Percentiles rank a stretch among this genome's conserved stretches.
phyloP scores from a whole-genome alignment of 495 filamentous ascomycete species.

The Penicillium cataractarum region DNA sequence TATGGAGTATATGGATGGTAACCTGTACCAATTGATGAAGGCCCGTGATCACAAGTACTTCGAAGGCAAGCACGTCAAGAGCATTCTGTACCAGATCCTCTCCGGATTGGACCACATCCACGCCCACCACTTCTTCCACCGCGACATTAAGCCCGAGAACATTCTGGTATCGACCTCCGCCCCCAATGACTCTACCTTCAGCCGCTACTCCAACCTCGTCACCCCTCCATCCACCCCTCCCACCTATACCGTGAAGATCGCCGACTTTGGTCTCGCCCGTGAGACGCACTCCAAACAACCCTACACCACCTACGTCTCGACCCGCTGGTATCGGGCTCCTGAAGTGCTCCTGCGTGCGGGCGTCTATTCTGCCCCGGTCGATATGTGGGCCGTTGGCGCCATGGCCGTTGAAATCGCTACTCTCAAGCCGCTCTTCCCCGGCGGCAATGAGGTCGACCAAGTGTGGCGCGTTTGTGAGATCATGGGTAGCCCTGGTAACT shows the following conservation, averaged over 20 bases:
- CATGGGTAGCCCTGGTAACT: constrained; percentile 98
- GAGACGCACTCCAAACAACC: constrained; percentile 95
- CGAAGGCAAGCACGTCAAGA: constrained; percentile 92
- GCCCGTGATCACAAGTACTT: constrained; percentile 91
- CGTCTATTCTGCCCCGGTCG: constrained; percentile 96
- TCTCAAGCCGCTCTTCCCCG: constrained; percentile 94
- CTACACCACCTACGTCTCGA: constrained; percentile 98
- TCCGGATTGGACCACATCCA: constrained; percentile 97
- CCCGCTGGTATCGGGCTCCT: constrained; percentile 96
- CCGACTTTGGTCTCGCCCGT: constrained; percentile 96
- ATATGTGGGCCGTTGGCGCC: constrained; percentile 98
- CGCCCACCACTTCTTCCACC: constrained; percentile 96
- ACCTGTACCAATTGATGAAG: constrained; percentile 99
- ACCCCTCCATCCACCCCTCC: constrained; percentile 95
- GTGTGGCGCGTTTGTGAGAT: constrained; percentile 99
- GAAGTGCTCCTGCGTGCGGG: constrained; percentile 94
- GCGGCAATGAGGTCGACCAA: constrained; percentile 97
- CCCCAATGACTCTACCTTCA: constrained; percentile 81
- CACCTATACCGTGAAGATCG: constrained; percentile 95
- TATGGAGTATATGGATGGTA: constrained; percentile 99
- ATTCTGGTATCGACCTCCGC: constrained; percentile 95
- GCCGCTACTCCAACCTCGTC: constrained; percentile 88
- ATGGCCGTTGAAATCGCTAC: constrained; percentile 99
- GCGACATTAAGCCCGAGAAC: constrained; percentile 99
- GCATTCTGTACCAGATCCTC: constrained; percentile 95